These are phyloP conservation scores for Plasmodium ovale DNA, from an alignment of 169 alveolate genomes.

Conservation along the genomic window DNA sequence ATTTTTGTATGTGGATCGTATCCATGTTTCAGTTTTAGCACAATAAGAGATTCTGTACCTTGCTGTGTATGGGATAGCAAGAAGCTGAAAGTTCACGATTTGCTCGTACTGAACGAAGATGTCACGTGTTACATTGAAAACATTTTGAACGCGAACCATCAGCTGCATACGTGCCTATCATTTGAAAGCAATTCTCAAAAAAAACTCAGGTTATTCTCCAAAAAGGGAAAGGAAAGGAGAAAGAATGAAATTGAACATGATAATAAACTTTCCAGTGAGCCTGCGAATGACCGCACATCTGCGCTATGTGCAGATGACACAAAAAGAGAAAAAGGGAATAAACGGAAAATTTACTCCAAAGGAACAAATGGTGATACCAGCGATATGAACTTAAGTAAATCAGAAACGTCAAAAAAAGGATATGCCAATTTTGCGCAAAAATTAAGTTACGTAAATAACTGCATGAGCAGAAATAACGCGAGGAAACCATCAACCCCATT, in stretches of 20 bases:
- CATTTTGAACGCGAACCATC: conserved; percentile 73
- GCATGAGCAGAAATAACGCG: conserved; percentile 40
- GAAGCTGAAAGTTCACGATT: conserved; percentile 69
- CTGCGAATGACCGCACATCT: conserved; percentile 10
- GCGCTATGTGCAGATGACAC: conserved; percentile 6
- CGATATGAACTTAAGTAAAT: conserved; percentile 14
- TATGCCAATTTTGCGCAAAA: conserved; percentile 13
- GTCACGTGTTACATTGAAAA: conserved; percentile 36
- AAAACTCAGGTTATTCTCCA: conserved; percentile 21
- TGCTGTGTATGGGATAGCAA: conserved; percentile 75
- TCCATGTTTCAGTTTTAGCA: conserved; percentile 66
- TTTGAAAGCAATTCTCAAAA: conserved; percentile 73
- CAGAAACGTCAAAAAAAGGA: conserved; percentile 42
- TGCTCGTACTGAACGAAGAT: conserved; percentile 36
- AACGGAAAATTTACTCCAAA: conserved; percentile 73
- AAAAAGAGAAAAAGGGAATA: conserved; percentile 49
- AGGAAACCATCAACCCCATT: conserved; percentile 16
- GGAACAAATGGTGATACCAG: conserved; percentile 22
- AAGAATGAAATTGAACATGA: conserved; percentile 20
- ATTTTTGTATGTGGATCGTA: conserved; percentile 67
- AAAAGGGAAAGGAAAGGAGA: conserved; percentile 45
- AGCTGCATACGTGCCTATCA: conserved; percentile 55
- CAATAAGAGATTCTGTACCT: conserved; percentile 57
- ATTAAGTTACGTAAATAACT: conserved; percentile 4
- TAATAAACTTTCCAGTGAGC: conserved; percentile 6